Evolutionary conservation across 2,329 filamentous ascomycete genomes (phyloP).

Genomic region (Aspergillus fischeri): DNA sequence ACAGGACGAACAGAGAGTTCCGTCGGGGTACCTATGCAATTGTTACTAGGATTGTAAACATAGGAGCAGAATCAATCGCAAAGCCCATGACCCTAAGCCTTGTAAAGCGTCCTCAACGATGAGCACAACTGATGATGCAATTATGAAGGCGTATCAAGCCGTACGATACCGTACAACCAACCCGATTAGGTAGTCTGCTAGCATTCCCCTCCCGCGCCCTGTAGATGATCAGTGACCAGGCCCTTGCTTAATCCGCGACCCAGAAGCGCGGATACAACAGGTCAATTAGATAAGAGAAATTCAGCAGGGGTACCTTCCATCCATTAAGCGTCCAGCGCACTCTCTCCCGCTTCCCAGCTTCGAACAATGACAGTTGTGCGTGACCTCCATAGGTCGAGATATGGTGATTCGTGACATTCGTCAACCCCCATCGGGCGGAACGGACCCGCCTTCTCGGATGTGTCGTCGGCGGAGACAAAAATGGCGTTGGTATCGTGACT

Average conservation of each 20-base stretch:
- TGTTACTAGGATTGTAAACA: background rate
- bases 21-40: background rate
- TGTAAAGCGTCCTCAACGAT: background rate
- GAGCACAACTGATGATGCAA: background rate
- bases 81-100: background rate
- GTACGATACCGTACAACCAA: background rate
- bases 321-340: background rate
- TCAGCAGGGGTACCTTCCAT: background rate
- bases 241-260: background rate
- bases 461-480: conserved; percentile 8
- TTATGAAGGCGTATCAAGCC: background rate
- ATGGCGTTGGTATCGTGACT: conserved; percentile 6
- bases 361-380: background rate
- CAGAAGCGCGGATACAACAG: conserved; percentile 14
- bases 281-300: conserved; percentile 22
- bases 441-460: conserved; percentile 10
- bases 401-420: background rate
- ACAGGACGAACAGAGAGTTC: background rate
- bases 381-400: background rate
- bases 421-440: conserved; percentile 9
- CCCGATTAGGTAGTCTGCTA: background rate
- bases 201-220: conserved; percentile 16
- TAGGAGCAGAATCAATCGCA: background rate
- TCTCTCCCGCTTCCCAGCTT: background rate
- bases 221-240: conserved; percentile 13